Base-by-base conservation (phyloP, 2,329 filamentous ascomycete species). In the Fusarium sarcochroum region DNA sequence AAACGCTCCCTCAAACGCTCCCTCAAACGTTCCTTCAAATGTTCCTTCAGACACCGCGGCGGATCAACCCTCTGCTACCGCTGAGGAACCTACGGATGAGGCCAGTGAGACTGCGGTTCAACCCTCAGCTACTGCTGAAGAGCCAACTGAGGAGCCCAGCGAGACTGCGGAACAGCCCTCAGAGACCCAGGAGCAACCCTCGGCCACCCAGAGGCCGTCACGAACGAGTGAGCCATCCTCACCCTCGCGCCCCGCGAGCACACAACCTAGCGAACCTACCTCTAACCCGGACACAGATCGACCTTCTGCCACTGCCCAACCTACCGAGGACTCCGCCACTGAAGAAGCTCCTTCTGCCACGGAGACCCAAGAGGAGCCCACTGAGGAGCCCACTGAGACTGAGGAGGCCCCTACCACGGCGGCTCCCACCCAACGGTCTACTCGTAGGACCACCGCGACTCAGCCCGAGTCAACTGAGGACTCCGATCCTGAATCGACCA, bases 221-320 rank as follows among this genome's bases (percentile, higher is more conserved):
- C 32, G 49, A 25, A 69, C 70, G 57, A 70, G 70, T 68, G 66
- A 74, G 67, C 72, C 69, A 23, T 48, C 68, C 45, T 66, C 70
- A 42, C 68, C 72, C 51, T 56, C 66, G 50, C 58, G 40, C 13
- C 46, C 65, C 18, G 61, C 68, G 65, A 69, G 62, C 59, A 67
- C 70, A 45, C 30, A 63, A 60, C 63, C 58, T 45, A 54, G 57
- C 53, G 65, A 73, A 63, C 58, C 70, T 37, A 55, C 69, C 51
- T 68, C 70, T 73, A 66, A 73, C 70, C 69, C 68, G 45, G 57
- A 58, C 37, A 73, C 70, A 73, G 70, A 58, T 57, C 48, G 27
- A 49, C 56, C 70, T 25, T 53, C 68, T 30, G 46, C 61, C 50
- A 63, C 68, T 47, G 60, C 46, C 52, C 30, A 56, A 27, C 25